A percentile compares a stretch with the other conserved stretches of the same genome.
phyloP scores from a whole-genome alignment of 139 green algal genomes.

The Parachlorella kessleri region DNA sequence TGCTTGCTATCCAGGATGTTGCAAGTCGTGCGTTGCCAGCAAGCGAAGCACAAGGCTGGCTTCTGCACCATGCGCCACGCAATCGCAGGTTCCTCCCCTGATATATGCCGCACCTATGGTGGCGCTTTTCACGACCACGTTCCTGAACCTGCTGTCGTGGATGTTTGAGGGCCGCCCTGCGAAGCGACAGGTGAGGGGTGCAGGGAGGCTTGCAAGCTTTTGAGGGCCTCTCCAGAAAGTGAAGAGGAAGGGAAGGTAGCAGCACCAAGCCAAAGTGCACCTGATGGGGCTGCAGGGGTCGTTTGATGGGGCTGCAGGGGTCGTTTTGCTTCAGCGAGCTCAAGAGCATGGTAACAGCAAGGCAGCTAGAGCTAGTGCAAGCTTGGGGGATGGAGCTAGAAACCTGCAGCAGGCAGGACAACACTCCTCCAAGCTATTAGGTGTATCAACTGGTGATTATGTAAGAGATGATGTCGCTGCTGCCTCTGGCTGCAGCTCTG shows the following conservation, averaged over 20 bases:
- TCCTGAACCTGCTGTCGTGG: slow-evolving; percentile 59
- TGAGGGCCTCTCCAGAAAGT: background rate
- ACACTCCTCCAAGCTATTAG: background rate
- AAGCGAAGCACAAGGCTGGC: no score
- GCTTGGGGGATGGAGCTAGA: background rate
- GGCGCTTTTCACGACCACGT: slow-evolving; percentile 54
- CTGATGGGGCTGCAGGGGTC: background rate
- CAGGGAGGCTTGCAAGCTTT: no score
- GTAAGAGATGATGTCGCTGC: background rate
- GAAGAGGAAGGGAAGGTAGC: background rate
- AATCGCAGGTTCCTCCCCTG: slow-evolving; percentile 13
- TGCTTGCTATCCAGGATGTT: no score
- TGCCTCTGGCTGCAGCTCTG: slow-evolving; percentile 29
- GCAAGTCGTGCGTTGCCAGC: no score
- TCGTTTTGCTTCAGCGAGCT: no score
- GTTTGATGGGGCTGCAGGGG: background rate
- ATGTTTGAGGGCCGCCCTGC: slow-evolving; percentile 45
- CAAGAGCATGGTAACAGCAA: background rate
- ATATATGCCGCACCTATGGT: slow-evolving; percentile 42
- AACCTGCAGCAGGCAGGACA: background rate
- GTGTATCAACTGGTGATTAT: background rate
- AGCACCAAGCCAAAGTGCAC: no score
- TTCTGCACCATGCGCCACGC: background rate
- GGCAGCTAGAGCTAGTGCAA: background rate
- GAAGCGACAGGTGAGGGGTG: slow-evolving; percentile 36